Evolutionary conservation across 202 grass and related monocot genomes (phyloP), one percentile per base, ranked within the genome.

Genomic region (Brachypodium distachyon): DNA sequence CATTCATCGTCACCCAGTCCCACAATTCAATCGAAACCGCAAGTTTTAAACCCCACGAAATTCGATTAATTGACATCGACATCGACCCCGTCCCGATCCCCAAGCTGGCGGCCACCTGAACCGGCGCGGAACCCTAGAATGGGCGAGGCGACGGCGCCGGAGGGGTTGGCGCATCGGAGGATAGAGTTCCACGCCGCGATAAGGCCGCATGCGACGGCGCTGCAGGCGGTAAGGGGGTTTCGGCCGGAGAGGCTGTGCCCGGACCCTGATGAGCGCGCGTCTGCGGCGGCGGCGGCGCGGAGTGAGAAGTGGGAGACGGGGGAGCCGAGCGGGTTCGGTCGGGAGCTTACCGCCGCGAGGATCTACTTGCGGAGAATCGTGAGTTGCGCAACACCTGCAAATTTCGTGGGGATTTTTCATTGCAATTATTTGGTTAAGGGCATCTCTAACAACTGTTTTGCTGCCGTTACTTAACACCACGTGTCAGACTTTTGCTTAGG

Each of bases 311-410:
- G 34, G 46, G 80, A 82, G 42, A 85, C 46, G 38, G 76, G 72
- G 38, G 83, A 93, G 70, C 47, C 82, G n/a, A 13, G 64, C n/a
- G 86, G 71, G 44, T 71, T 86, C 31, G 89, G 88, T 38, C 69
- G 70, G 78, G 89, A 92, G 62, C 82, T 92, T 14, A 55, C 48
- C 22, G 77, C 44, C 5, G 83, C 83, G 59, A 72, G 85, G 48
- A 66, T 85, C 78, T 85, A 87, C 82, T 63, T 92, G 72, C 70
- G 82, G 39, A 92, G 78, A 92, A 92, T 92, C 36, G 89, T 92
- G 82, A 92, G 89, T 88, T 28, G 55, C 2, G 37, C 61, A n/a
- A 14, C 3, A 40, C 39, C 19, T 41, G 43, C 39, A 1, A 0
- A 27, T 40, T 59, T 12, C 73, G 19, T 34, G 8, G 16, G 5